A percentile compares a stretch with the other conserved stretches of the same genome.
These are phyloP conservation scores for Yamadazyma dushanensis DNA, from an alignment of 1,139 yeast genomes.

Conservation along the genomic window DNA sequence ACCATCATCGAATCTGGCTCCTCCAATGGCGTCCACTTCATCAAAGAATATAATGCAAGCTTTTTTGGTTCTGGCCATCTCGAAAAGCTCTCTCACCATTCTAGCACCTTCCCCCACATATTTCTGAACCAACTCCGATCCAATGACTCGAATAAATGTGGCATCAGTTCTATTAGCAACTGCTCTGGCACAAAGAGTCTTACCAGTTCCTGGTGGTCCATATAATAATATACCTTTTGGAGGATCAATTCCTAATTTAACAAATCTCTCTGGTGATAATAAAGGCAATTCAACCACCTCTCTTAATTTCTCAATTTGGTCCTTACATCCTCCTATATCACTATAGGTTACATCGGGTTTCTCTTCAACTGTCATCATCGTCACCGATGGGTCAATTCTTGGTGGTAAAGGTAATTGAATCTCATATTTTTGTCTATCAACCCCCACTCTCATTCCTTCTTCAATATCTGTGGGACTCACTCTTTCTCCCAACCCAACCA, in stretches of 20 bases:
- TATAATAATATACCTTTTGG: slow-evolving; percentile 95
- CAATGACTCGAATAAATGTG: slow-evolving; percentile 95
- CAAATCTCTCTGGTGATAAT: slow-evolving; percentile 93
- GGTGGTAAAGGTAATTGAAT: slow-evolving; percentile 97
- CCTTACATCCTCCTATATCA: slow-evolving; percentile 98
- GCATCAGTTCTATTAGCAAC: slow-evolving; percentile 99
- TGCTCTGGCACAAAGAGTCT: slow-evolving; percentile 96
- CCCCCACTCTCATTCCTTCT: slow-evolving; percentile 99
- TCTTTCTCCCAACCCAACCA: slow-evolving; percentile 92
- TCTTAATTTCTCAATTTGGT: slow-evolving; percentile 93
- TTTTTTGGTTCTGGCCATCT: slow-evolving; percentile 97
- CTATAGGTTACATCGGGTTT: slow-evolving; percentile 90
- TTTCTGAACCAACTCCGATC: slow-evolving; percentile 95
- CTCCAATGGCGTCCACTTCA: slow-evolving; percentile 98
- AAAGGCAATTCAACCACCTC: slow-evolving; percentile 97
- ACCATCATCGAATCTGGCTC: slow-evolving; percentile 98
- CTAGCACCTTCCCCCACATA: slow-evolving; percentile 99
- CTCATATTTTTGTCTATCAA: slow-evolving; percentile 94
- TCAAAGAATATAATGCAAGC: slow-evolving; percentile 96
- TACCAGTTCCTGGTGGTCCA: slow-evolving; percentile 99
- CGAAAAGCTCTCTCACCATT: slow-evolving; percentile 97
- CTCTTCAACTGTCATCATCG: slow-evolving; percentile 99
- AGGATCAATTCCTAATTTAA: slow-evolving; percentile 94
- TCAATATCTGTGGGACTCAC: slow-evolving; percentile 98
- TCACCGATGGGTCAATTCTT: slow-evolving; percentile 93